These are phyloP conservation scores for Phyllosticta capitalensis DNA, from an alignment of 2,329 filamentous ascomycete genomes.

Conservation along the genomic window DNA sequence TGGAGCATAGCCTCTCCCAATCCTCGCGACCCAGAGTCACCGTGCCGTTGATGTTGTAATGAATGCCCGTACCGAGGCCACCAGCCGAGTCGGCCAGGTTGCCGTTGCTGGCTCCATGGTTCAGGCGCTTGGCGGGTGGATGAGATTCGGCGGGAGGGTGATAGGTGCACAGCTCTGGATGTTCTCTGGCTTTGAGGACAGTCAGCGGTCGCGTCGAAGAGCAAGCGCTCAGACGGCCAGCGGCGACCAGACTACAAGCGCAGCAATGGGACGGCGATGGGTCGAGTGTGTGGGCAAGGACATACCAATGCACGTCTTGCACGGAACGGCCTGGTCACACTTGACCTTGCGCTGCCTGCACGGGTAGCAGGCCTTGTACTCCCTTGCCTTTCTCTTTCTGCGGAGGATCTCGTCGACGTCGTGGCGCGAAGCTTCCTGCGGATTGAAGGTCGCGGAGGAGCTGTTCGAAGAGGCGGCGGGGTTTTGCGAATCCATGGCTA, in stretches of 20 bases:
- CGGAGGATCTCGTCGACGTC: slow-evolving; percentile 42
- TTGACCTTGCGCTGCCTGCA: slow-evolving; percentile 39
- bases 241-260: background rate
- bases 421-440: slow-evolving; percentile 27
- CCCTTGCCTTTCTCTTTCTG: slow-evolving; percentile 41
- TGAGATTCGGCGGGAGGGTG: slow-evolving; percentile 31
- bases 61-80: slow-evolving; percentile 2
- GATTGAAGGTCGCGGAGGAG: slow-evolving; percentile 3
- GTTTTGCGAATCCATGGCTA: slow-evolving; percentile 11
- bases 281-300: background rate
- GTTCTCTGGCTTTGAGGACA: slow-evolving; percentile 27
- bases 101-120: background rate
- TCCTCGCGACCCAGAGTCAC: slow-evolving; percentile 34
- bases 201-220: background rate
- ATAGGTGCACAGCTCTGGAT: slow-evolving; percentile 41
- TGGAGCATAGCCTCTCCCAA: slow-evolving; percentile 40
- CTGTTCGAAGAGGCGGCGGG: slow-evolving; percentile 7
- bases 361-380: slow-evolving; percentile 42
- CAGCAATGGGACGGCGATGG: background rate
- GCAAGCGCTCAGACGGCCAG: background rate
- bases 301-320: slow-evolving; percentile 39
- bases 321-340: slow-evolving; percentile 39
- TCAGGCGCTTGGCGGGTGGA: slow-evolving; percentile 29
- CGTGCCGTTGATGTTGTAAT: slow-evolving; percentile 26
- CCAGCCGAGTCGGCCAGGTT: background rate